A percentile compares a stretch with the other conserved stretches of the same genome.
Conservation (phyloP, 176 grass and related monocot genomes). For the Musa troglodytarum region DNA sequence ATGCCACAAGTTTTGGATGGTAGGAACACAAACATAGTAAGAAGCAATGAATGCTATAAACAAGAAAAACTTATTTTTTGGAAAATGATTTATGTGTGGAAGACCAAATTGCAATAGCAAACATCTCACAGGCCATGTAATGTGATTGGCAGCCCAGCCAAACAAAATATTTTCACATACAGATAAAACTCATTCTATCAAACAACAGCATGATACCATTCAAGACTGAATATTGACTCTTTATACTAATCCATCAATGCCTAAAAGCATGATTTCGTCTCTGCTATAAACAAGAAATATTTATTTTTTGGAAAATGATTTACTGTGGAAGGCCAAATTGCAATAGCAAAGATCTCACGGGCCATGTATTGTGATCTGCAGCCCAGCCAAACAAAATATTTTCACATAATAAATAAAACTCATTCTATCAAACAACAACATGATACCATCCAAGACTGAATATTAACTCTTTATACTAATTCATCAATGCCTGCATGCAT, state of each 20-base stretch:
- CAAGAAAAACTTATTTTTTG: too few species aligned
- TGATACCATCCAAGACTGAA: not conserved
- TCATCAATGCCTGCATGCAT: too few species aligned
- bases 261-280: too few species aligned
- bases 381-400: conserved; percentile 2
- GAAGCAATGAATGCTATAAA: too few species aligned
- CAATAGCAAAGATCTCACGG: not conserved
- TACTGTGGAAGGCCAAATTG: too few species aligned
- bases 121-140: not conserved
- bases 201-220: not conserved
- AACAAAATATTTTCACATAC: not conserved
- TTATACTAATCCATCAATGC: not conserved
- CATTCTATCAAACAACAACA: not conserved
- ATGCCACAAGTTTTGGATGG: too few species aligned
- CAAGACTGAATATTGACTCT: not conserved
- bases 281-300: too few species aligned
- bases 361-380: not conserved
- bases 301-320: too few species aligned
- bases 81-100: too few species aligned
- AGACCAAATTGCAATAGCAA: not conserved
- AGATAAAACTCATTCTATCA: not conserved
- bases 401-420: not conserved
- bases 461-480: not conserved
- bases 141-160: not conserved
- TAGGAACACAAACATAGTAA: too few species aligned